Evolutionary conservation across 1,284 basidiomycete genomes (phyloP).

Genomic region (Sporisorium graminicola): DNA sequence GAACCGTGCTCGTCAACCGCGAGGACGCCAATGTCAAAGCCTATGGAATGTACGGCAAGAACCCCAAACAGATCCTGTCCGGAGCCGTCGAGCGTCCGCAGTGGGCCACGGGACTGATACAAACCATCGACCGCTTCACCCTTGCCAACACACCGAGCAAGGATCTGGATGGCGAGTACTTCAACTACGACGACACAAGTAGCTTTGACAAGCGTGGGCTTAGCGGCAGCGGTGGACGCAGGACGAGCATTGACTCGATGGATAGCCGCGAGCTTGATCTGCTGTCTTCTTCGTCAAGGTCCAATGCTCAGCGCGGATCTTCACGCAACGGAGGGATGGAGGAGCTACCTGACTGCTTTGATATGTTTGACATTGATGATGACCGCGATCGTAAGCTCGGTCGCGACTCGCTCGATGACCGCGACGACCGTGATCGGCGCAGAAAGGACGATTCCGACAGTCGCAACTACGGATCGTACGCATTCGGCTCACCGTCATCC

Average conservation of each 20-base stretch:
- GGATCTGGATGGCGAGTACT: constrained; percentile 51
- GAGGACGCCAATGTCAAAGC: constrained; percentile 77
- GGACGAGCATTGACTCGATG: constrained; percentile 33
- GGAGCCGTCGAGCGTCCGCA: constrained; percentile 57
- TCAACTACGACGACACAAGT: constrained; percentile 46
- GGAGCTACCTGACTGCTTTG: constrained; percentile 35
- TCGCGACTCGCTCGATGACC: constrained; percentile 10
- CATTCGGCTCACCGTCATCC: constrained; percentile 41
- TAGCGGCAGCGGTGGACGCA: constrained; percentile 31
- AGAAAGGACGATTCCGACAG: constrained; percentile 26
- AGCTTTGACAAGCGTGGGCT: constrained; percentile 36
- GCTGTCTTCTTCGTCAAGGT: not conserved
- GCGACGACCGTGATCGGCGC: constrained; percentile 26
- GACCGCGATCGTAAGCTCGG: constrained; percentile 16
- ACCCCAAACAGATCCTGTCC: constrained; percentile 62
- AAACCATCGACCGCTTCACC: constrained; percentile 58
- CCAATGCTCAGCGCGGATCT: constrained; percentile 3
- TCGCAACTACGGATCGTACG: constrained; percentile 32
- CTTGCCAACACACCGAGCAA: constrained; percentile 46
- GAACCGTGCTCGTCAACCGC: constrained; percentile 92
- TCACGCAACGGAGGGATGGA: constrained; percentile 21
- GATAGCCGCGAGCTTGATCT: constrained; percentile 39
- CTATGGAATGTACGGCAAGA: constrained; percentile 58
- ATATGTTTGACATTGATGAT: constrained; percentile 18
- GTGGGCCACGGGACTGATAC: constrained; percentile 47